Conservation (phyloP, 1,284 basidiomycete genomes). For the Fistulina hepatica region DNA sequence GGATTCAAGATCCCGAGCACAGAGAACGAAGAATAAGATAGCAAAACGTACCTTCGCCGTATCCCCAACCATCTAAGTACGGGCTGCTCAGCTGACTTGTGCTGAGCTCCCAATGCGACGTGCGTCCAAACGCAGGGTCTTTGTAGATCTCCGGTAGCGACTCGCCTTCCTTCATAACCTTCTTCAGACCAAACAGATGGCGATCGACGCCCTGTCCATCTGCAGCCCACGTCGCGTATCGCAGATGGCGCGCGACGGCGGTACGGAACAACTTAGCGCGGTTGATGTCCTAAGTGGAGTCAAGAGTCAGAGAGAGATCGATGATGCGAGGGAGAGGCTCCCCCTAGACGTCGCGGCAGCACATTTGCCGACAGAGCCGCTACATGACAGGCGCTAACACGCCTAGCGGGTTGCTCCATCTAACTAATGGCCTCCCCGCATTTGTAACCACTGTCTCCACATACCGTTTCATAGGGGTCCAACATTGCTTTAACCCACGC, state of each 20-base stretch:
- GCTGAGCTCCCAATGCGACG: slow-evolving; percentile 85
- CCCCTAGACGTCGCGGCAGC: too few relatives aligned
- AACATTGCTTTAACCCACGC: slow-evolving; percentile 88
- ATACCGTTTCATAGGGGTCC: slow-evolving; percentile 41
- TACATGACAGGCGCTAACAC: too few relatives aligned
- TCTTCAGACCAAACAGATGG: slow-evolving; percentile 91
- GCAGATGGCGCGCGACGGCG: slow-evolving; percentile 75
- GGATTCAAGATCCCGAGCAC: slow-evolving; percentile 2
- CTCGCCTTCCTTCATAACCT: slow-evolving; percentile 70
- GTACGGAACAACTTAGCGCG: slow-evolving; percentile 65
- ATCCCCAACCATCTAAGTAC: slow-evolving; percentile 93
- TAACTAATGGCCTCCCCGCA: too few relatives aligned
- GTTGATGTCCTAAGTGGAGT: slow-evolving; percentile 39
- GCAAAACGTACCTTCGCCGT: slow-evolving; percentile 74
- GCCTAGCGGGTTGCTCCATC: too few relatives aligned
- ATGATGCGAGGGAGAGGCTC: neutral
- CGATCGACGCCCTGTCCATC: slow-evolving; percentile 94
- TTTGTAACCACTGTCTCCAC: slow-evolving; percentile 19
- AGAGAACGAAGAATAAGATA: slow-evolving; percentile 5
- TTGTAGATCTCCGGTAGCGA: slow-evolving; percentile 67
- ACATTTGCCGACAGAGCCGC: too few relatives aligned
- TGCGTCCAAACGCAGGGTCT: slow-evolving; percentile 64
- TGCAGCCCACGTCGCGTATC: slow-evolving; percentile 85
- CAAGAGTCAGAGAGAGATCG: neutral
- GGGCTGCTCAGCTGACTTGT: slow-evolving; percentile 82